Evolutionary conservation across 805 yeast species (phyloP).

Genomic region (Groenewaldozyma tartarivorans): DNA sequence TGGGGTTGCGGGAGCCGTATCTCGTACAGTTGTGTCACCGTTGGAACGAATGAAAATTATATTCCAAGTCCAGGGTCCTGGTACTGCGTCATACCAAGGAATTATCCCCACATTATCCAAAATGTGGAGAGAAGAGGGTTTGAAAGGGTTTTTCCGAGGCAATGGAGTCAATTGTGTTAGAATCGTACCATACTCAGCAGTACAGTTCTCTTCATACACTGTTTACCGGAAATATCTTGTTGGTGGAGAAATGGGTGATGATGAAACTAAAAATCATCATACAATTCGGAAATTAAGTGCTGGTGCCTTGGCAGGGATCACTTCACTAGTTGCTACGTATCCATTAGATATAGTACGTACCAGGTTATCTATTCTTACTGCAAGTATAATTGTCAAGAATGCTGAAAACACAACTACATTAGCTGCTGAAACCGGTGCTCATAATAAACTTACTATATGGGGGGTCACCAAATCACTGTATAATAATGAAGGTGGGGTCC

Average conservation of each 20-base stretch:
- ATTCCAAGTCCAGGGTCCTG: conserved; percentile 76
- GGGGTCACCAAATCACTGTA: conserved; percentile 51
- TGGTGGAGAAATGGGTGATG: neutral
- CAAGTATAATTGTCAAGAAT: conserved; percentile 32
- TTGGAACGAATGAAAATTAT: conserved; percentile 89
- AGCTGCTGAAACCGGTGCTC: conserved; percentile 60
- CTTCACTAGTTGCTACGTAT: conserved; percentile 74
- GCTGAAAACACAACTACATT: conserved; percentile 4
- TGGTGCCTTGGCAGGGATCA: conserved; percentile 75
- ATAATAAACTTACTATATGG: too few relatives aligned
- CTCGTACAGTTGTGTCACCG: conserved; percentile 90
- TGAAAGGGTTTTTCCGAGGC: conserved; percentile 82
- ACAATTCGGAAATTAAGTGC: conserved; percentile 55
- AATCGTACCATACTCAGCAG: conserved; percentile 89
- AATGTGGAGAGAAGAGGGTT: conserved; percentile 87
- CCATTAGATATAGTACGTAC: conserved; percentile 91
- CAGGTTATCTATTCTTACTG: conserved; percentile 81
- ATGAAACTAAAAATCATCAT: conserved; percentile 29
- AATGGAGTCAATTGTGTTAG: conserved; percentile 84
- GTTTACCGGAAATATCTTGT: conserved; percentile 36
- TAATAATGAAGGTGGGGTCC: conserved; percentile 68
- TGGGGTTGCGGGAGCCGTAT: conserved; percentile 91
- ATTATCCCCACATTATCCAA: conserved; percentile 62
- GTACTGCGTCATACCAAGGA: conserved; percentile 44
- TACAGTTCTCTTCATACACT: conserved; percentile 83